Evolutionary conservation across 768 basidiomycete species (phyloP), one percentile per base, ranked within the genome.

Genomic region (Crepidotus variabilis): DNA sequence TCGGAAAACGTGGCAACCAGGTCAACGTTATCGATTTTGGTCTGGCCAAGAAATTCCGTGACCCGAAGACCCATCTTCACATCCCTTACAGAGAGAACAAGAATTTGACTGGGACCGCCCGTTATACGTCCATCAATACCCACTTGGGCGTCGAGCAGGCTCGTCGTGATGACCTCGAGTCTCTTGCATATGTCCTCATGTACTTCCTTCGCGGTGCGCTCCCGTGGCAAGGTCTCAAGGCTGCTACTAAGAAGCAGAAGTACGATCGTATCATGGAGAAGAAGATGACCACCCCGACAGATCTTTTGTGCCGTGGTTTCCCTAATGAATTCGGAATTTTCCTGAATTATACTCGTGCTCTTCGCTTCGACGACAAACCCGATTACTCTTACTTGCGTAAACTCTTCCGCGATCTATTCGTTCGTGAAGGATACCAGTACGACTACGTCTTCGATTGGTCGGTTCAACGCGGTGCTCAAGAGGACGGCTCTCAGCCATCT

Each of bases 231-330:
- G 97, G 97, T 57, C 85, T 99, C 70, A 99, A 99, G 79, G 97
- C 97, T 58, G 96, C 96, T 39, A 99, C 97, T 57, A 99, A 99
- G 92, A 99, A 99, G 85, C 97, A 99, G 82, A 99, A 99, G 79
- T 98, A 98, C 74, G 97, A 98, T 75, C 89, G 97, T 58, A 99
- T 99, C 78, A 99, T 99, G 97, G 97, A 99, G 78, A 99, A 99
- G 86, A 99, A 99, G 86, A 98, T 99, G 94, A 98, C 97, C 35
- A 97, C 94, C 0, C 92, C 94, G 13, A 95, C 92, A 51, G 94
- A 98, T 71, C 80, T 96, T 57, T 86, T 99, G 24, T 98, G 96
- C 79, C 94, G 96, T 63, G 94, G 93, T n/a, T 98, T 97, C 84
- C 96, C 97, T 59, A 95, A 94, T 78, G 97, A 99, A 77, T 97